These are phyloP conservation scores for Fusarium bulbicola DNA, from an alignment of 2,329 filamentous ascomycete species.

Conservation along the genomic window DNA sequence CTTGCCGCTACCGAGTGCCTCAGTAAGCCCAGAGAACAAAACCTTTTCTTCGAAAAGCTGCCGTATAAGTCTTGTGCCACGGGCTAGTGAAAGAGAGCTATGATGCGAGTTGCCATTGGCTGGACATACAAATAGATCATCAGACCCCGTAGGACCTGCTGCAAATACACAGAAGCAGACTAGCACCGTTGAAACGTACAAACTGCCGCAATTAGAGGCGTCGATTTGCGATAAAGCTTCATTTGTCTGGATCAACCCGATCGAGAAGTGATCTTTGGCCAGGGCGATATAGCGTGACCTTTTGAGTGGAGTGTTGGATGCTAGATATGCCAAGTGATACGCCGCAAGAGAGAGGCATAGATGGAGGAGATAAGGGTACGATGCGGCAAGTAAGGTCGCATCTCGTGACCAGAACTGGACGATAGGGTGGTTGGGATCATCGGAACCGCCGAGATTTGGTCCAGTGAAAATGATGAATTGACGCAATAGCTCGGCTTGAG, in stretches of 20 bases:
- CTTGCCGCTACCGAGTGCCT: not conserved
- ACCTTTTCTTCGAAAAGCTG: not conserved
- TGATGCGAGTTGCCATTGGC: not conserved
- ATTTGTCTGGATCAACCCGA: not conserved
- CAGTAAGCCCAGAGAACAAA: not conserved
- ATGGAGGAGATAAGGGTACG: not conserved
- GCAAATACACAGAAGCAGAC: not conserved
- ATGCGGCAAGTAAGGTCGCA: not conserved
- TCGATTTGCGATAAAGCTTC: not conserved
- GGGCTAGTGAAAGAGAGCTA: not conserved
- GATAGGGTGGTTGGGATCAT: not conserved
- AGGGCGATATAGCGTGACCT: not conserved
- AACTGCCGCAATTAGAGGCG: not conserved
- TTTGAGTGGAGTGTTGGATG: not conserved
- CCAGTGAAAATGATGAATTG: not conserved
- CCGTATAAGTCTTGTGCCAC: not conserved
- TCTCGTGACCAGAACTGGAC: not conserved
- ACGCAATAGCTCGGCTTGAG: not conserved
- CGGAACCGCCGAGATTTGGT: not conserved
- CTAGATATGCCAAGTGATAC: not conserved
- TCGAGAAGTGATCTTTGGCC: not conserved
- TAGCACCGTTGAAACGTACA: not conserved
- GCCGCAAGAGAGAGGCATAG: not conserved
- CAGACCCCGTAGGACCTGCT: not conserved
- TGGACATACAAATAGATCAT: not conserved